Evolutionary conservation across 805 yeast genomes (phyloP).

Genomic region (Sugiyamaella mastotermitis): DNA sequence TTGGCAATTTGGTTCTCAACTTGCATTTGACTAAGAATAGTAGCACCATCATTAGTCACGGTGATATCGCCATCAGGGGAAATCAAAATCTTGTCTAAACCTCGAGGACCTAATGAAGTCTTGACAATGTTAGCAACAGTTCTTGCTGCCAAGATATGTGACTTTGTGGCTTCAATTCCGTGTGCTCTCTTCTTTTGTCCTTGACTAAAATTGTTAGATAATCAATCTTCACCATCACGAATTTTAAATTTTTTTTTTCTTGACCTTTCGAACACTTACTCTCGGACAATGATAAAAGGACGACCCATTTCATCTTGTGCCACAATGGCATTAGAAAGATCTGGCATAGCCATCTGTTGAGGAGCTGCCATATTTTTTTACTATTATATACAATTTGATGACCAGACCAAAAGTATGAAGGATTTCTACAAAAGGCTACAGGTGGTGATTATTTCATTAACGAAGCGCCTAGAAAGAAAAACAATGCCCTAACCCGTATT

Average conservation of each 20-base stretch:
- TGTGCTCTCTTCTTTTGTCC: conserved; percentile 44
- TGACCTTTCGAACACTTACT: conserved; percentile 52
- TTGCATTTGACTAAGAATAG: conserved; percentile 93
- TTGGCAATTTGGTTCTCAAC: conserved; percentile 94
- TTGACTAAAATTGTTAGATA: too few relatives aligned
- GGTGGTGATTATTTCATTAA: too few relatives aligned
- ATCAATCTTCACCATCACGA: too few relatives aligned
- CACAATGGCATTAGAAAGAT: conserved; percentile 94
- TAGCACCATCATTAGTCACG: conserved; percentile 97
- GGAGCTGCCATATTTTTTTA: conserved; percentile 14
- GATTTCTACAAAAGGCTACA: too few relatives aligned
- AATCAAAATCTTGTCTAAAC: conserved; percentile 92
- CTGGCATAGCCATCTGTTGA: conserved; percentile 55
- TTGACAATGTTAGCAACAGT: conserved; percentile 88
- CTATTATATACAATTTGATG: too few relatives aligned
- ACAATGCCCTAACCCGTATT: too few relatives aligned
- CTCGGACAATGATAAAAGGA: conserved; percentile 95
- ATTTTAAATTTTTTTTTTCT: too few relatives aligned
- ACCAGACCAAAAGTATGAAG: too few relatives aligned
- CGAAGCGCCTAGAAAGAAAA: too few relatives aligned
- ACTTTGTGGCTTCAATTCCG: conserved; percentile 69
- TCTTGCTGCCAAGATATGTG: conserved; percentile 91
- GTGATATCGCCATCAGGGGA: conserved; percentile 97
- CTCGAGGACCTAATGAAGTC: conserved; percentile 95
- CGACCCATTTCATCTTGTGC: conserved; percentile 99